Base-by-base conservation (phyloP, 2,329 filamentous ascomycete species). In the Trichocomaceae sp. region DNA sequence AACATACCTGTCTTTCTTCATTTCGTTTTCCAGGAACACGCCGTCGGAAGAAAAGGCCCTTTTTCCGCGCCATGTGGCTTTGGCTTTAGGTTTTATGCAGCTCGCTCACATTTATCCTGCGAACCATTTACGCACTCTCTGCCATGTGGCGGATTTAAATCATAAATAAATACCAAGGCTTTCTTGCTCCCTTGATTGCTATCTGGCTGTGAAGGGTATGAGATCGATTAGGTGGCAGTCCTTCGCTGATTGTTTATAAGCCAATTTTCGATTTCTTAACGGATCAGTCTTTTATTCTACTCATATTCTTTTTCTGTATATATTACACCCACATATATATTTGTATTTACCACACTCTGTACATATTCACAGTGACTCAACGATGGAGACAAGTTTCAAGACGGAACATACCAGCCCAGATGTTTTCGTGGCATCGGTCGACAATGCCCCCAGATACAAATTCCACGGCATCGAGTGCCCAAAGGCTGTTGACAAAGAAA, bases 401-500 rank as follows among this genome's bases (percentile, higher is more conserved):
- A 22, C 39, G 8, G 17, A 42, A 2, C 39, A 17, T 42, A 10
- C 39, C 17, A 42, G 39, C 39, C 7, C 51, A 31, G 51, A 47
- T 29, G 22, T 41, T 7, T 53, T 47, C 9, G 22, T 53, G 13
- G 35, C 31, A 13, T 37, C 51, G n/a, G 29, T 53, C n/a, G 33
- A 53, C 9, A 3, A 47, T 22, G 39, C 17, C 2, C 39, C 39
- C 17, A 35, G 31, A 35, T 42, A 42, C 39, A 42, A 42, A 10
- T 42, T 44, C 54, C 49, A 56, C 57, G 52, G 57, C 31, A 51
- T 51, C 19, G 20, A 51, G 49, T 22, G 15, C 5, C 31, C 23
- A 63, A 59, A 44, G 58, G 59, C 62, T 61, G 58, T 39, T 5
- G 61, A 67, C 23, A 45, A 35, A 15, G 56, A 49, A 15, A 62